Evolutionary conservation across 148 eudicot species (phyloP).

Genomic region (Rhododendron henanense): DNA sequence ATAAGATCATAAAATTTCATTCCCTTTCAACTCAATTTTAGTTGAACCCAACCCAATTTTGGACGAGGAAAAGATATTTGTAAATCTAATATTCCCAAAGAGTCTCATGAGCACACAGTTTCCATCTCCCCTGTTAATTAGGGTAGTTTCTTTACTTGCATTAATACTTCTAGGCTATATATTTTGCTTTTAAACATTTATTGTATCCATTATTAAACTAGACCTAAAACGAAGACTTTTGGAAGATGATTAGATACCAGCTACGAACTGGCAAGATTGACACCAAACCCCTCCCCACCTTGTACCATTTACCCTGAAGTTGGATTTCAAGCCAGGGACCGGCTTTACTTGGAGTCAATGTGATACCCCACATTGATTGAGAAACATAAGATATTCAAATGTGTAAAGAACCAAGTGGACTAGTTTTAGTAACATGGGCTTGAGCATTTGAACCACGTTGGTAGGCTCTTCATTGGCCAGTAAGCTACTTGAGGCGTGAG

Average conservation of each 20-base stretch:
- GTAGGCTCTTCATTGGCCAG: neutral
- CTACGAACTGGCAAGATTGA: neutral
- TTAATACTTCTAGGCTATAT: neutral
- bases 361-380: neutral
- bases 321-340: neutral
- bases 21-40: neutral
- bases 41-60: neutral
- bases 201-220: neutral
- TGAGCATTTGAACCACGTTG: neutral
- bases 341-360: neutral
- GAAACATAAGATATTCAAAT: neutral
- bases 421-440: neutral
- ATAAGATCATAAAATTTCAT: neutral
- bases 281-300: neutral
- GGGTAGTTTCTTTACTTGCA: neutral
- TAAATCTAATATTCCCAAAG: neutral
- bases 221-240: neutral
- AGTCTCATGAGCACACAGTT: neutral
- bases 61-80: neutral
- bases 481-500: neutral
- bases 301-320: neutral
- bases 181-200: neutral
- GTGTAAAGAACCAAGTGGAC: neutral
- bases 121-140: neutral
- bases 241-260: neutral